A percentile compares a stretch with the other conserved stretches of the same genome.
phyloP scores from a whole-genome alignment of 805 yeast genomes.

The Clavispora fructus region DNA sequence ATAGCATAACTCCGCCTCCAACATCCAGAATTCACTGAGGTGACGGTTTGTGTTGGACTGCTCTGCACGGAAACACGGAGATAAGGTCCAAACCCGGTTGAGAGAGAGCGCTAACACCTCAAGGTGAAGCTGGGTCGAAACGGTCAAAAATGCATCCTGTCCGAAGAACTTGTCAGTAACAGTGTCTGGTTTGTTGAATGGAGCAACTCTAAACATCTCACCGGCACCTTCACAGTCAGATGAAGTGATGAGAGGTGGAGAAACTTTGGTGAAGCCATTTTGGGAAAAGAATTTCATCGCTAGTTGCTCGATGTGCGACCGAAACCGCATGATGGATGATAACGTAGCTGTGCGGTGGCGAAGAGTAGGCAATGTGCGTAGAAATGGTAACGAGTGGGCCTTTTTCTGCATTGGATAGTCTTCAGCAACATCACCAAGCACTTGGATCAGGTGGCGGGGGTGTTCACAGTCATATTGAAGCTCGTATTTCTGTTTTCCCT shows the following conservation, averaged over 20 bases:
- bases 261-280: constrained; percentile 60
- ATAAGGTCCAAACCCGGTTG: constrained; percentile 77
- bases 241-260: constrained; percentile 82
- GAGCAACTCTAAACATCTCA: constrained; percentile 65
- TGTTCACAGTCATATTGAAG: constrained; percentile 21
- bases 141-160: constrained; percentile 68
- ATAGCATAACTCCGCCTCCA: constrained; percentile 85
- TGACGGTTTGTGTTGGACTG: constrained; percentile 84
- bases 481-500: constrained; percentile 31
- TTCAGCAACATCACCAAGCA: constrained; percentile 59
- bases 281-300: constrained; percentile 50
- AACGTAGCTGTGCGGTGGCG: constrained; percentile 70
- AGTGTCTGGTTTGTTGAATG: constrained; percentile 17
- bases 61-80: constrained; percentile 95
- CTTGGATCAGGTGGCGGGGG: constrained; percentile 27
- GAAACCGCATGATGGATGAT: constrained; percentile 61
- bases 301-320: constrained; percentile 60
- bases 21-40: constrained; percentile 94
- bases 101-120: constrained; percentile 75
- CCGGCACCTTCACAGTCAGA: constrained; percentile 99
- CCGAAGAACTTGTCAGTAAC: constrained; percentile 51
- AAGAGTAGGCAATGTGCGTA: constrained; percentile 70
- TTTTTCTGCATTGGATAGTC: constrained; percentile 84
- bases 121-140: constrained; percentile 86
- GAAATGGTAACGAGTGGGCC: constrained; percentile 54